Conservation (phyloP, 2,329 filamentous ascomycete species). For the Dactylellina cionopaga region DNA sequence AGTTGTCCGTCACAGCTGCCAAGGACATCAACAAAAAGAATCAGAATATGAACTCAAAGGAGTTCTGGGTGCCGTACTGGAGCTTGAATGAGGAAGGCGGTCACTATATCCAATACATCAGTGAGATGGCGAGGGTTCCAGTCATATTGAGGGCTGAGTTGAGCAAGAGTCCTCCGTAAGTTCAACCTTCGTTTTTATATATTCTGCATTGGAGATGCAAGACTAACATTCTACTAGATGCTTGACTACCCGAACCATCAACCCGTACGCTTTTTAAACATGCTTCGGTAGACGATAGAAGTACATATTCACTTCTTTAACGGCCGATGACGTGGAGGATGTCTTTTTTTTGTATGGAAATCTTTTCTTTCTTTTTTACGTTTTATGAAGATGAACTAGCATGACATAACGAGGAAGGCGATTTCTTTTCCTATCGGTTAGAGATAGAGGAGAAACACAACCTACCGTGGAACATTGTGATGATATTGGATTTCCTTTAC, state of each 20-base stretch:
- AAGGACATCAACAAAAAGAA: conserved; percentile 80
- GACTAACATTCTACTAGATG: conserved; percentile 69
- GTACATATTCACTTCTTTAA: conserved; percentile 55
- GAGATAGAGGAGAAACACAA: conserved; percentile 37
- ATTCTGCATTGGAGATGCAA: conserved; percentile 13
- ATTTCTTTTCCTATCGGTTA: conserved; percentile 55
- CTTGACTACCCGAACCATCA: conserved; percentile 83
- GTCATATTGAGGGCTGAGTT: conserved; percentile 98
- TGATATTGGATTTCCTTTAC: conserved; percentile 1
- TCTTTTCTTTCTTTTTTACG: conserved; percentile 55
- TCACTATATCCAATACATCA: conserved; percentile 97
- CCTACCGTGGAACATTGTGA: conserved; percentile 15
- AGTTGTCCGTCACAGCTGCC: conserved; percentile 74
- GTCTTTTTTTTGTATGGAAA: conserved; percentile 56
- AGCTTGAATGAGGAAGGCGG: conserved; percentile 89
- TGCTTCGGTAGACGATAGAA: conserved; percentile 30
- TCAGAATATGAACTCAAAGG: conserved; percentile 73
- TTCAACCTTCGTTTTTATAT: conserved; percentile 59
- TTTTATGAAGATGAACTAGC: conserved; percentile 59
- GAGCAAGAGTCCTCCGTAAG: conserved; percentile 98
- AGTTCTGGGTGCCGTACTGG: conserved; percentile 94
- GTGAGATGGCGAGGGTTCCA: conserved; percentile 96
- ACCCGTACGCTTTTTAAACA: conserved; percentile 75
- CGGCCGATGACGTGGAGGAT: conserved; percentile 13
- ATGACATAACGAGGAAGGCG: conserved; percentile 56